A percentile compares a stretch with the other conserved stretches of the same genome.
Evolutionary conservation across 2,329 filamentous ascomycete species (phyloP).

Genomic region (Ceratocystis ficicola): DNA sequence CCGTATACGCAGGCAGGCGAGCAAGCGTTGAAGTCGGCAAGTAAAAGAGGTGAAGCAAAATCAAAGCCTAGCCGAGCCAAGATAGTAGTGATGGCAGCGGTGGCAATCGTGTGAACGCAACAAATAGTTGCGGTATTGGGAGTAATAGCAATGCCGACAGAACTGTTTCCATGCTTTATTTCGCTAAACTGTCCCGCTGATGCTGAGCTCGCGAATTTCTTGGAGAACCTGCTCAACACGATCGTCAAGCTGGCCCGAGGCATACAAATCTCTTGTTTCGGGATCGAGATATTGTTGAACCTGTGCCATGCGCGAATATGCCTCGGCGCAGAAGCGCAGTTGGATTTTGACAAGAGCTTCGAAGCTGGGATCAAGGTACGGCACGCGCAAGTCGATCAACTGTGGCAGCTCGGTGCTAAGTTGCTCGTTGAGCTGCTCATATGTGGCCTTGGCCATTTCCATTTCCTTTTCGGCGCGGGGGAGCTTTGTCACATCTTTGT

Average conservation of each 20-base stretch:
- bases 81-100: too few relatives aligned
- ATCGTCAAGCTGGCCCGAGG: slow-evolving; percentile 79
- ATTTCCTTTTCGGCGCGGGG: slow-evolving; percentile 92
- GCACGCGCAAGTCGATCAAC: slow-evolving; percentile 89
- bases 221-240: slow-evolving; percentile 91
- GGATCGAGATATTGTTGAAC: slow-evolving; percentile 97
- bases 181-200: slow-evolving; percentile 54
- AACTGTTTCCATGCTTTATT: neutral
- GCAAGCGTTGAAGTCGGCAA: neutral
- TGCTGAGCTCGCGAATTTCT: slow-evolving; percentile 93
- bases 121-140: too few relatives aligned
- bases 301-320: slow-evolving; percentile 95
- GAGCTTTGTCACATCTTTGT: slow-evolving; percentile 95
- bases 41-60: neutral
- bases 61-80: neutral
- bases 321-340: slow-evolving; percentile 91
- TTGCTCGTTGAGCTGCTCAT: slow-evolving; percentile 96
- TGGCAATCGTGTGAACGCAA: too few relatives aligned
- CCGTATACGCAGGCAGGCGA: neutral
- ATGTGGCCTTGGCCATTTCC: slow-evolving; percentile 83
- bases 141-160: neutral
- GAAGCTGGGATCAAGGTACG: slow-evolving; percentile 92
- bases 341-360: slow-evolving; percentile 99
- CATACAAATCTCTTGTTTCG: slow-evolving; percentile 91
- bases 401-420: slow-evolving; percentile 86